Conservation (phyloP, 2,329 filamentous ascomycete genomes). For the Talaromyces sp. region DNA sequence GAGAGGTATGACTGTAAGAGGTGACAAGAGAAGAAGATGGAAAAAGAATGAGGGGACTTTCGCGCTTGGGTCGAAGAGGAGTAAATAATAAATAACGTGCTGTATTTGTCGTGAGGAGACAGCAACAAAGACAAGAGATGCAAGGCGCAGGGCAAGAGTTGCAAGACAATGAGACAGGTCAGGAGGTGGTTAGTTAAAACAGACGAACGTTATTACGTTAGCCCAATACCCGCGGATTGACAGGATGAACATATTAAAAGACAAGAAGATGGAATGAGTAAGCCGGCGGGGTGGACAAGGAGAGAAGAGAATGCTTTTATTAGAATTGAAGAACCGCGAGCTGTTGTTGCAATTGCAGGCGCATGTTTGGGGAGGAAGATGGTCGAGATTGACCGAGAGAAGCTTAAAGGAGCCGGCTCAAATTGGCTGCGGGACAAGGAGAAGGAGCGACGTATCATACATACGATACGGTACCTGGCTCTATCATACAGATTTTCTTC, state of each 20-base stretch:
- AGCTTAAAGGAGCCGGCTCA: neutral
- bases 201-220: neutral
- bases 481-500: neutral
- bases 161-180: conserved; percentile 18
- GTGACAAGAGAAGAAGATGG: neutral
- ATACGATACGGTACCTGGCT: neutral
- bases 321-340: neutral
- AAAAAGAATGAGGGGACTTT: neutral
- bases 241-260: conserved; percentile 5
- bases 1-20: neutral
- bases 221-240: neutral
- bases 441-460: neutral
- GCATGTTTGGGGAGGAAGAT: neutral
- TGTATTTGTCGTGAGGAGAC: neutral
- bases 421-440: neutral
- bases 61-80: neutral
- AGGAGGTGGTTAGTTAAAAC: neutral
- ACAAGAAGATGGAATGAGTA: neutral
- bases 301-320: neutral
- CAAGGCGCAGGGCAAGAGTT: conserved; percentile 16
- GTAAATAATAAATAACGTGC: conserved; percentile 9
- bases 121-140: conserved; percentile 11
- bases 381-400: neutral
- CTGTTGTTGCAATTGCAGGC: neutral
- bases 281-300: neutral